These are phyloP conservation scores for Thalassiosira exigua DNA, from an alignment of 352 stramenopile species.

Conservation along the genomic window DNA sequence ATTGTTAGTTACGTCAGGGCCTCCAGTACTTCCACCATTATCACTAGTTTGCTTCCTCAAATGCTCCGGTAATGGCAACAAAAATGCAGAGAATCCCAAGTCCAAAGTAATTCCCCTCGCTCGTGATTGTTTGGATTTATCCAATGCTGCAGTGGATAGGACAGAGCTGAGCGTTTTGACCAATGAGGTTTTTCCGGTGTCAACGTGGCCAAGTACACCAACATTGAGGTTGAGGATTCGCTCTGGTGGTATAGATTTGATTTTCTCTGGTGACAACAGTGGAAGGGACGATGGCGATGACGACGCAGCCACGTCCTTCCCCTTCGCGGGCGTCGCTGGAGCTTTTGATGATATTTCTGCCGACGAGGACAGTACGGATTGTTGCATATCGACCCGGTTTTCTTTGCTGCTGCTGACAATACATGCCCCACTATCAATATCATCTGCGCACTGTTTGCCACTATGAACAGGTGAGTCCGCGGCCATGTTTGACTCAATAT, in stretches of 20 bases:
- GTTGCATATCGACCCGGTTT: not conserved
- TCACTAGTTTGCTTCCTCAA: slow-evolving; percentile 27
- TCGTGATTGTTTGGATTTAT: slow-evolving; percentile 97
- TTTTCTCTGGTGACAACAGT: slow-evolving; percentile 51
- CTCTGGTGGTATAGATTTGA: slow-evolving; percentile 59
- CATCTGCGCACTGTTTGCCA: not conserved
- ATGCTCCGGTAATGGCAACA: slow-evolving; percentile 82
- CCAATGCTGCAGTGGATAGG: slow-evolving; percentile 96
- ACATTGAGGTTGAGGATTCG: slow-evolving; percentile 96
- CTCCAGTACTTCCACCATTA: slow-evolving; percentile 5
- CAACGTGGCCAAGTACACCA: slow-evolving; percentile 97
- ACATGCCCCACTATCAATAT: not conserved
- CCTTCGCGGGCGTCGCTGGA: not conserved
- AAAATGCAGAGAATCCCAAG: slow-evolving; percentile 97
- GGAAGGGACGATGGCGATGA: slow-evolving; percentile 20
- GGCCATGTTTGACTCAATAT: slow-evolving; percentile 6
- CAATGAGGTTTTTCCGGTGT: slow-evolving; percentile 97
- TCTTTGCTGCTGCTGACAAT: slow-evolving; percentile 10
- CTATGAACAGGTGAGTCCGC: too few relatives aligned
- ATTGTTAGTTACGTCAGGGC: slow-evolving; percentile 12
- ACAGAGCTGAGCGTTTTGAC: slow-evolving; percentile 96
- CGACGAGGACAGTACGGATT: slow-evolving; percentile 19
- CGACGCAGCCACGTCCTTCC: slow-evolving; percentile 7
- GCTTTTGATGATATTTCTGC: slow-evolving; percentile 15
- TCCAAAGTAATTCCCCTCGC: slow-evolving; percentile 98